Conservation (phyloP, 2,329 filamentous ascomycete species). For the Fusarium chaquense region DNA sequence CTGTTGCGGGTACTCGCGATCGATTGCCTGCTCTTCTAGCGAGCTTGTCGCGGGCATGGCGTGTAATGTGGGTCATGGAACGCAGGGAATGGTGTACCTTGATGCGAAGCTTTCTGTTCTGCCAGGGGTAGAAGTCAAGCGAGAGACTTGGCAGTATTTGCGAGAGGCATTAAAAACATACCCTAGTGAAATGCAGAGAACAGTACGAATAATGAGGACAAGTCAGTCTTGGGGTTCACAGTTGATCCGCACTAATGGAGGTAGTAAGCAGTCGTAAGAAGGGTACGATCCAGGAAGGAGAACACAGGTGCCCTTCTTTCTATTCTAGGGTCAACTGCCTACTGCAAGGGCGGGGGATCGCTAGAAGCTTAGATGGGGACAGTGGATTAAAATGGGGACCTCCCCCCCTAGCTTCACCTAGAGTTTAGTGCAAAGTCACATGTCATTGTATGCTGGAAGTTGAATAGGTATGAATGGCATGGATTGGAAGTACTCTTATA, state of each 20-base stretch:
- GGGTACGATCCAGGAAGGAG: conserved; percentile 2
- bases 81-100: conserved; percentile 20
- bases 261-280: neutral
- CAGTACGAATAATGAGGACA: neutral
- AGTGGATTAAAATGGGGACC: conserved; percentile 4
- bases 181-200: neutral
- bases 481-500: neutral
- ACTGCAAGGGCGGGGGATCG: conserved; percentile 23
- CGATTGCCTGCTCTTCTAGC: conserved; percentile 38
- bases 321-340: neutral
- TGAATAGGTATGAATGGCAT: too few species aligned
- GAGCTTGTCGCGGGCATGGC: conserved; percentile 44
- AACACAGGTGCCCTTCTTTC: conserved; percentile 10
- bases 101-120: conserved; percentile 24
- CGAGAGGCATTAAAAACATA: neutral
- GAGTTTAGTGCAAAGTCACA: conserved; percentile 39
- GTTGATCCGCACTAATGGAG: conserved; percentile 2
- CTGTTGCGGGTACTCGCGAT: conserved; percentile 38
- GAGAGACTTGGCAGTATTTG: conserved; percentile 34
- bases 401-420: conserved; percentile 15
- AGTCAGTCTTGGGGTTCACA: conserved; percentile 4
- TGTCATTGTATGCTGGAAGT: conserved; percentile 2
- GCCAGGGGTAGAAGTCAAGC: conserved; percentile 28
- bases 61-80: conserved; percentile 47
- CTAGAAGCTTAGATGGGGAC: conserved; percentile 1